Base-by-base conservation (phyloP, 306 rosid species). In the Dicorynia guianensis region DNA sequence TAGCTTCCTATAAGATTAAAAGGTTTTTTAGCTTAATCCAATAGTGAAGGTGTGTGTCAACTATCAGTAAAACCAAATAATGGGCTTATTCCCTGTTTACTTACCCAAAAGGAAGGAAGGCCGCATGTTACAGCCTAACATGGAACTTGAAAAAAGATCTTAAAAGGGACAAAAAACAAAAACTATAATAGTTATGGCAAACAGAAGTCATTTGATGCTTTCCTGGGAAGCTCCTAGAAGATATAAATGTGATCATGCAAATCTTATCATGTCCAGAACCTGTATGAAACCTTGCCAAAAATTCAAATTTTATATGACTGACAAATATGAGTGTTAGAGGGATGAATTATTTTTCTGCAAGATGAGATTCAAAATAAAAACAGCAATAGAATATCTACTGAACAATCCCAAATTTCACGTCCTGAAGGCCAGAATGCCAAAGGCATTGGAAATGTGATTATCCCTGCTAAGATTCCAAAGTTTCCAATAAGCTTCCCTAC, bases 1-100 rank as follows among this genome's bases (percentile, higher is more conserved):
- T 90, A 66, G 98, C 98, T 85, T 94, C 98, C 98, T 93, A 55
- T 64, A 11, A 82, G 46, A 25, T 54, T 17, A 43, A 56, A 76
- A 67, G 39, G 65, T 52, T 9, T 19, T 72, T 81, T 43, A 78
- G 71, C 71, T 75, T 68, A 9, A 67, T 35, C 36, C 72, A 43
- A 53, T 68, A 59, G 11, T 49, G 52, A 64, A 36, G 56, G 61
- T 11, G 43, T 48, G 50, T 50, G 14, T 46, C 18, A 76, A 68
- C 17, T 75, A 66, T 61, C 19, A 36, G 50, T 48, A 19, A 77
- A 76, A 84, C 40, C 67, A 64, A 49, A 69, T 46, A 20, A 40
- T 69, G 59, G 49, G 65, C 12, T 52, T 59, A 61, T 42, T 25
- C 9, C 55, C 57, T 38, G 6, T 14, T 19, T 63, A 19, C 67